Evolutionary conservation across 2,329 filamentous ascomycete species (phyloP), one percentile per base, ranked within the genome.

Genomic region (Aspergillus ochraceus): DNA sequence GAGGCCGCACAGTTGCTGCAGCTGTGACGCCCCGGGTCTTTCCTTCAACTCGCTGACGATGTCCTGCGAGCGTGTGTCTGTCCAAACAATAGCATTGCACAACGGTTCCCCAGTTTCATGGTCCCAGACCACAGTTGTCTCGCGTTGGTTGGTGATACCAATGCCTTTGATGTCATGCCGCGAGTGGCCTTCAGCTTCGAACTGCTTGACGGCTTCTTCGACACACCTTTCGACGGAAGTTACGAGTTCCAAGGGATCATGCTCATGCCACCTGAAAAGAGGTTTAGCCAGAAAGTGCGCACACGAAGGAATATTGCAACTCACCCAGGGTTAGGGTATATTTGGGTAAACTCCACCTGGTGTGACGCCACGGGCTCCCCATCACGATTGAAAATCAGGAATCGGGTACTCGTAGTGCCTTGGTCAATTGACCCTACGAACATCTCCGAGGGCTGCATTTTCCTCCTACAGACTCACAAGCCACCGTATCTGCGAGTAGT

Each of bases 391-490:
- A 97, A 97, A 70, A 97, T 93, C 66, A 97, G 83, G 76, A 97
- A 96, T 51, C 92, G 84, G 24, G 92, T 90, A 58, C 90, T 94
- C 19, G 92, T 96, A 14, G 92, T 97, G 54, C 92, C 92, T 71
- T 96, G 92, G 72, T 97, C 92, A 71, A 97, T 93, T 64, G 90
- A 90, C 54, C 91, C 92, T 58, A 96, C 87, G 70, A 91, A 96
- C 9, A 58, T 60, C 17, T 74, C 67, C 32, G 65, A 57, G 19
- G 61, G 54, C 29, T 70, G 64, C 70, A 73, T 73, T 29, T 54
- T 51, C 26, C 11, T 4, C 9, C 3, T 14, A 1, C 1, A 24
- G 45, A 47, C 45, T 24, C 45, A 12, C 19, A 4, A 24, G 20
- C 8, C 11, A 12, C 19, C 45, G 20, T 47, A 5, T 14, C 19